These are phyloP conservation scores for Scheffersomyces lignicola DNA, from an alignment of 1,139 yeast genomes.

Conservation along the genomic window DNA sequence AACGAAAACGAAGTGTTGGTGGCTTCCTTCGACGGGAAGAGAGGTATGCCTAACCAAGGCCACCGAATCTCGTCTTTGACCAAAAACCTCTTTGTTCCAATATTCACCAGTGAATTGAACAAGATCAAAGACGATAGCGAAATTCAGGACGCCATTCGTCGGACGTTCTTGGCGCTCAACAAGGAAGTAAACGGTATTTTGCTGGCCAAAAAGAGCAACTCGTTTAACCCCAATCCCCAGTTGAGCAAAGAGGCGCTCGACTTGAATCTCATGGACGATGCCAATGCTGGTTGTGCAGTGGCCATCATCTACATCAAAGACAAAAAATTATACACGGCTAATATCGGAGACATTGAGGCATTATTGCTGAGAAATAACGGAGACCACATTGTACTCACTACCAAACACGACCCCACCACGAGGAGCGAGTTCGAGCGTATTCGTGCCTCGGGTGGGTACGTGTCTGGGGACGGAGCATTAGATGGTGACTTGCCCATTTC, in stretches of 20 bases:
- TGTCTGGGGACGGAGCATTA: conserved; percentile 79
- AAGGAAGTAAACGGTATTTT: conserved; percentile 63
- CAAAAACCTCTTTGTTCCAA: conserved; percentile 67
- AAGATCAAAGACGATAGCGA: conserved; percentile 45
- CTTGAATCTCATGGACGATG: conserved; percentile 56
- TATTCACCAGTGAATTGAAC: conserved; percentile 63
- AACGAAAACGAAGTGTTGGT: conserved; percentile 69
- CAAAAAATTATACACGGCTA: conserved; percentile 73
- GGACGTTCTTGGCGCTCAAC: conserved; percentile 77
- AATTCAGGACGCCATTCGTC: conserved; percentile 68
- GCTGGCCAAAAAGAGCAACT: conserved; percentile 34
- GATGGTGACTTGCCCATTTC: conserved; percentile 84
- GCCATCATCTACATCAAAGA: conserved; percentile 79
- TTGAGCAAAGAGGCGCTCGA: conserved; percentile 43
- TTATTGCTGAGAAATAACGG: conserved; percentile 80
- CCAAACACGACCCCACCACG: conserved; percentile 81
- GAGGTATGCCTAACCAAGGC: conserved; percentile 56
- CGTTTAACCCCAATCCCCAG: conserved; percentile 23
- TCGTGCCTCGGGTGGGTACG: conserved; percentile 88
- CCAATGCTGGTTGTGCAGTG: conserved; percentile 82
- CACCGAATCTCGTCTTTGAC: conserved; percentile 72
- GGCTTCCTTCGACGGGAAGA: conserved; percentile 86
- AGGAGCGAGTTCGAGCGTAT: conserved; percentile 83
- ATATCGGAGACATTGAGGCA: conserved; percentile 88
- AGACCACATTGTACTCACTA: conserved; percentile 69